Evolutionary conservation across 2,329 filamentous ascomycete genomes (phyloP), one percentile per base, ranked within the genome.

Genomic region (Arthrobotrys pseudoclavata): DNA sequence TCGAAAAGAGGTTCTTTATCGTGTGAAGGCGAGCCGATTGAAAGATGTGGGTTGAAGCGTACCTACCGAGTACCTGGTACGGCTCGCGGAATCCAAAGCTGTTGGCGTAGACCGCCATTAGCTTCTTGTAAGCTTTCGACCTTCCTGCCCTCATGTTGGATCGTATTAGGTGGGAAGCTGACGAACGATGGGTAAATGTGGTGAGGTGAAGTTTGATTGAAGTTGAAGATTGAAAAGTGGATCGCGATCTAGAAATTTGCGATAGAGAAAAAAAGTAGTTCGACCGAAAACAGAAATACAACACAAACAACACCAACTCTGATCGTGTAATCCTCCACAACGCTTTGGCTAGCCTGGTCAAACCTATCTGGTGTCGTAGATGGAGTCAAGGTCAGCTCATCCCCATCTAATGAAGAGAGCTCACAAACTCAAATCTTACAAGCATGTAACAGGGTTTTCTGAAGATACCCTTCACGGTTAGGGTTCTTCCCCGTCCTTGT

Each of bases 41-140:
- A 37, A 48, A 67, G 55, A 67, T 42, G 34, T 50, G 29, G 34
- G 42, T 75, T 69, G 37, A 34, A 71, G 79, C 79, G 18, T 74
- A 82, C 86, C 72, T 85, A 91, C 89, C 86, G 50, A 97, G 86
- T 63, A 97, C 91, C 85, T 98, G 96, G 85, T 97, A 98, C 10
- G 96, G 94, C 85, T 96, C 92, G 81, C 94, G 92, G 84, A 97
- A 97, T 77, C 92, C 91, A 83, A 97, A 97, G 77, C 90, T 90
- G 84, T 95, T 88, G 83, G 91, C 90, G 87, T 94, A 97, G 83
- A 95, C 91, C 85, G 93, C 91, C 91, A 99, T 96, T 82, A 97
- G 90, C 89, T 97, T 97, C 83, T 91, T 89, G 84, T 93, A 94
- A 82, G 91, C 90, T 84, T 92, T 91, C 48, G 86, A 87, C 76